These are phyloP conservation scores for Colletotrichum falcatum DNA, from an alignment of 2,329 filamentous ascomycete genomes.

Conservation along the genomic window DNA sequence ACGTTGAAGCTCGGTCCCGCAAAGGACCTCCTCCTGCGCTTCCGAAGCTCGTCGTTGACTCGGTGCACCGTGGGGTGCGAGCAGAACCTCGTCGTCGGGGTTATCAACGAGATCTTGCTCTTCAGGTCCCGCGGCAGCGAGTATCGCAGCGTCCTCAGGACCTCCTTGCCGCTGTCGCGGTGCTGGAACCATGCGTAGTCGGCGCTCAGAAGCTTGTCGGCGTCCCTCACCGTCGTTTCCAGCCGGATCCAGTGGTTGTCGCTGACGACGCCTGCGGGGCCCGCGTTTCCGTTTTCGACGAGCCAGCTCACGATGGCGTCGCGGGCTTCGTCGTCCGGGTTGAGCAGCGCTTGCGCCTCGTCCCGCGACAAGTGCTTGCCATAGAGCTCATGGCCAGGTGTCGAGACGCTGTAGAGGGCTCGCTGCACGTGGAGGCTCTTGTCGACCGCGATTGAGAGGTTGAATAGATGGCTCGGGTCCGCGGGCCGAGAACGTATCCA, in stretches of 20 bases:
- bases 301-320: conserved; percentile 61
- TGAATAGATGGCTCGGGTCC: conserved; percentile 4
- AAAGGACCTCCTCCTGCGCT: conserved; percentile 12
- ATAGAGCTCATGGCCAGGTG: conserved; percentile 59
- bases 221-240: conserved; percentile 53
- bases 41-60: conserved; percentile 26
- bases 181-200: conserved; percentile 46
- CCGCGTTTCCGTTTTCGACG: conserved; percentile 50
- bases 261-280: conserved; percentile 50
- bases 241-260: conserved; percentile 57
- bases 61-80: conserved; percentile 46
- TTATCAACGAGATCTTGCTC: conserved; percentile 57
- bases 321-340: conserved; percentile 54
- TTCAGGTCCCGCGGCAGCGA: conserved; percentile 24
- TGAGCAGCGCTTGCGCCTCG: conserved; percentile 62
- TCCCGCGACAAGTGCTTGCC: conserved; percentile 62
- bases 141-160: conserved; percentile 52
- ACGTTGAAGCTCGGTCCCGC: neutral
- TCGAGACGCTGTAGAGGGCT: conserved; percentile 61
- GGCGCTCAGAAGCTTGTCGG: conserved; percentile 60
- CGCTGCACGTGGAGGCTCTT: conserved; percentile 52
- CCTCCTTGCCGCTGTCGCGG: conserved; percentile 52
- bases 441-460: conserved; percentile 23
- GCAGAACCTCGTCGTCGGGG: conserved; percentile 56
- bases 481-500: conserved; percentile 10